Base-by-base conservation (phyloP, 75 land plant species). In the Ceratopteris richardii region DNA sequence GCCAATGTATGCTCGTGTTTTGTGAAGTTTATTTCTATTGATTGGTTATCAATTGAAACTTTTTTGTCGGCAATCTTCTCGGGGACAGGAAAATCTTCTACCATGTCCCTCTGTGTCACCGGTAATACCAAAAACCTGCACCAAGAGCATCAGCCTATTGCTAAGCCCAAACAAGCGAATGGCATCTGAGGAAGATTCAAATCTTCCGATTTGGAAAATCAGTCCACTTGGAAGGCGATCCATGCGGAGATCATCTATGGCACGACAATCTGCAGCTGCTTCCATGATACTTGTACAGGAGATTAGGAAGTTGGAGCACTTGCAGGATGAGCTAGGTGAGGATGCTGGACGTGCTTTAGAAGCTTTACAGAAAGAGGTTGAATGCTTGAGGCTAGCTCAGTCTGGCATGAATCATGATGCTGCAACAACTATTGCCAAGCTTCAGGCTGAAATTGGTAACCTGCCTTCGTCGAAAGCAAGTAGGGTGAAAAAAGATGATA, bases 291-390 rank as follows among this genome's bases (percentile, higher is more conserved):
- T 61, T 10, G 42, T 61, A 16, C 25, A 61, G 42, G 63, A 61
- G 30, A 61, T 61, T 1, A 19, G 63, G 27, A 61, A 61, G 63
- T 28, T 61, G 21, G 63, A 61, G 24, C 37, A 61, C 11, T 27
- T 61, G 25, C 63, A 61, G 42, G 63, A 61, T 19, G 63, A 61
- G 21, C 63, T 61, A 19, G 63, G 63, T 21, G 63, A 61, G 12
- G 63, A 61, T 44, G 63, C 63, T 13, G 27, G 54, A 11, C 37
- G 54, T 36, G 63, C 63, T 2, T 27, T 61, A 3, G 63, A 42
- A 19, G 63, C 63, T 12, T 41, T 61, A 22, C 63, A 61, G 29
- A 61, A 61, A 25, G 63, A 61, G 50, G 63, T 61, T 7, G 63
- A 61, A 46, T 61, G 63, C 21, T 24, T 61, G n/a, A 55, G 63